Percentiles rank a stretch among this genome's conserved stretches.
Evolutionary conservation across 2,329 filamentous ascomycete species (phyloP).

Genomic region (Trichophyton equinum): DNA sequence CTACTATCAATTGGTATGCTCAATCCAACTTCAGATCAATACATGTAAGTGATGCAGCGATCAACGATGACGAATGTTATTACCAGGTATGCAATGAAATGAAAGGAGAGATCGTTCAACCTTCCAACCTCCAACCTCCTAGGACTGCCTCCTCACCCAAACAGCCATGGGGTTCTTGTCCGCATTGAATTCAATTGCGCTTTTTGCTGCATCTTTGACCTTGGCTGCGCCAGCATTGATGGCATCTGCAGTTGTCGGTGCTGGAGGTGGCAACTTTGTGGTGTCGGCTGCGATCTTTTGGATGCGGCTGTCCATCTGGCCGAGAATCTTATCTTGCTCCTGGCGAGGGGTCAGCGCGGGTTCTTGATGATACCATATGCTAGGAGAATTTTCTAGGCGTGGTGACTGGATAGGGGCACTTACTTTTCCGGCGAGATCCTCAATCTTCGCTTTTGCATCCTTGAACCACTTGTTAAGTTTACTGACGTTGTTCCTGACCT

Average conservation of each 20-base stretch:
- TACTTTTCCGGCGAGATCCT: background rate
- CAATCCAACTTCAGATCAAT: too few relatives aligned
- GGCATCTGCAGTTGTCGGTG: background rate
- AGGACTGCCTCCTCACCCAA: background rate
- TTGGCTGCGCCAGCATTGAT: background rate
- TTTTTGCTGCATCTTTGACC: background rate
- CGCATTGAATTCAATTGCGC: background rate
- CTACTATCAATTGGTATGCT: too few relatives aligned
- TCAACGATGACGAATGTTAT: too few relatives aligned
- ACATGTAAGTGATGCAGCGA: too few relatives aligned
- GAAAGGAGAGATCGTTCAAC: too few relatives aligned
- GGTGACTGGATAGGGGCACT: background rate
- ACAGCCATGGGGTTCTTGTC: background rate
- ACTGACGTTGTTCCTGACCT: background rate
- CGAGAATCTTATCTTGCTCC: background rate
- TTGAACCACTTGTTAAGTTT: background rate
- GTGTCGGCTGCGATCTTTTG: background rate
- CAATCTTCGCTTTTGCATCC: background rate
- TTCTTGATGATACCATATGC: background rate
- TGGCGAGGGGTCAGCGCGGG: background rate
- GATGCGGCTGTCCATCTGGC: background rate
- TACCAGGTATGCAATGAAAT: too few relatives aligned
- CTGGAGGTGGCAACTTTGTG: background rate
- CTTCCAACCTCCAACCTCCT: too few relatives aligned
- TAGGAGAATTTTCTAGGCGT: too few relatives aligned